These are phyloP conservation scores for Macrophomina tecta DNA, from an alignment of 2,329 filamentous ascomycete species.

Conservation along the genomic window DNA sequence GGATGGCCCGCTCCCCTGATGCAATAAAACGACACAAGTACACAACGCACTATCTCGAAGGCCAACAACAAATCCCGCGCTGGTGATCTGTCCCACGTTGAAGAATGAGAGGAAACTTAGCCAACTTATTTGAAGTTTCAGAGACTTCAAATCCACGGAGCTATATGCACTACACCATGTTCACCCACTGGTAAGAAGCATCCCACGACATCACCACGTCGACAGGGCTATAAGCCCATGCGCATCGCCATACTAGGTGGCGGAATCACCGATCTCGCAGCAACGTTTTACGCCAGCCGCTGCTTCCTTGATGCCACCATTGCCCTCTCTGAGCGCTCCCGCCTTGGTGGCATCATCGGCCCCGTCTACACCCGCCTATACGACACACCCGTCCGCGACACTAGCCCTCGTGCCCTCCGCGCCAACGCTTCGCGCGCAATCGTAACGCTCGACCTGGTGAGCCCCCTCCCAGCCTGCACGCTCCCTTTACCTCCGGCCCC, in stretches of 20 bases:
- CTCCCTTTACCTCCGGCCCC: neutral
- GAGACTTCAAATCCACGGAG: neutral
- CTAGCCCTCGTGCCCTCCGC: slow-evolving; percentile 6
- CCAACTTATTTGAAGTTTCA: too few relatives aligned
- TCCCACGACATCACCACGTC: neutral
- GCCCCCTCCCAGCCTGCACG: neutral
- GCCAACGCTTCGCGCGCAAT: slow-evolving; percentile 11
- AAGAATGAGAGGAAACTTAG: too few relatives aligned
- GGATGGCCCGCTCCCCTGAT: too few relatives aligned
- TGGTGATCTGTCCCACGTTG: too few relatives aligned
- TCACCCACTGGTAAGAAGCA: neutral
- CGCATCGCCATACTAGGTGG: slow-evolving; percentile 14
- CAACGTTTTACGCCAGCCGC: slow-evolving; percentile 5
- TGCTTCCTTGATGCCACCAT: slow-evolving; percentile 11
- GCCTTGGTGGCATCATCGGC: slow-evolving; percentile 14
- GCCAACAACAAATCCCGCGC: too few relatives aligned
- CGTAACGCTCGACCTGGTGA: slow-evolving; percentile 14
- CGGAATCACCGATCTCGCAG: slow-evolving; percentile 15
- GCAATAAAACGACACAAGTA: too few relatives aligned
- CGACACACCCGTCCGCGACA: neutral
- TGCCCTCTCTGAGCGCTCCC: slow-evolving; percentile 6
- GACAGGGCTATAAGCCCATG: neutral
- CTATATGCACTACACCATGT: neutral
- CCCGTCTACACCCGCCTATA: neutral
- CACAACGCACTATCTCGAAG: too few relatives aligned